Conservation (phyloP, 2,329 filamentous ascomycete species). For the Penicillium sp. region DNA sequence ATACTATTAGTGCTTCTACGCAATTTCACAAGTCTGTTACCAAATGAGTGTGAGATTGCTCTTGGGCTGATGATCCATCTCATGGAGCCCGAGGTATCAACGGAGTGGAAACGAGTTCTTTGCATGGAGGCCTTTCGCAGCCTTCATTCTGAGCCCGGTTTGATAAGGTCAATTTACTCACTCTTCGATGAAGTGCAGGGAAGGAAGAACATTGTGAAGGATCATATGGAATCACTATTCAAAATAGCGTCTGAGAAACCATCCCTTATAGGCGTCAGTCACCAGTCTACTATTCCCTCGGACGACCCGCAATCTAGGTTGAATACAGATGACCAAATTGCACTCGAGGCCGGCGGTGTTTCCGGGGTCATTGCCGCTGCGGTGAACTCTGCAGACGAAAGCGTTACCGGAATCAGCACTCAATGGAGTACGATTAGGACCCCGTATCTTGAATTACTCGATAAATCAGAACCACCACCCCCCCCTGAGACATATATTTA, state of each 20-base stretch:
- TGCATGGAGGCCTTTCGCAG: conserved; percentile 89
- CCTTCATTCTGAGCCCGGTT: conserved; percentile 74
- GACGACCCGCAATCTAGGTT: conserved; percentile 55
- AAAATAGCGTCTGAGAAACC: conserved; percentile 89
- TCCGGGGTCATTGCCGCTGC: conserved; percentile 79
- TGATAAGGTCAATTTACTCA: conserved; percentile 75
- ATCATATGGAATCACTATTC: conserved; percentile 85
- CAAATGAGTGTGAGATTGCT: conserved; percentile 76
- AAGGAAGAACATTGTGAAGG: conserved; percentile 72
- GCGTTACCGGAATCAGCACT: conserved; percentile 71
- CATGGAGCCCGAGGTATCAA: conserved; percentile 75
- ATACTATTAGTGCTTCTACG: conserved; percentile 79
- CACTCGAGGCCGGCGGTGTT: conserved; percentile 82
- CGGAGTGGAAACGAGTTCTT: conserved; percentile 79
- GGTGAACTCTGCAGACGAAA: conserved; percentile 62
- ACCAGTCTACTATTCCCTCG: conserved; percentile 79
- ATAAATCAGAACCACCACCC: conserved; percentile 78
- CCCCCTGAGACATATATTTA: conserved; percentile 94
- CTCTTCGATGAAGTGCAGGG: conserved; percentile 71
- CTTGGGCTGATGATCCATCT: conserved; percentile 78
- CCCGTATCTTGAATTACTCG: conserved; percentile 87
- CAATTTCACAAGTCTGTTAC: conserved; percentile 69
- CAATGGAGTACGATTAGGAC: conserved; percentile 88
- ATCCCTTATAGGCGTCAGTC: conserved; percentile 77
- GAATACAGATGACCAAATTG: conserved; percentile 71